Evolutionary conservation across 1,139 yeast genomes (phyloP).

Genomic region (Nakaseomyces uthaithaninus): DNA sequence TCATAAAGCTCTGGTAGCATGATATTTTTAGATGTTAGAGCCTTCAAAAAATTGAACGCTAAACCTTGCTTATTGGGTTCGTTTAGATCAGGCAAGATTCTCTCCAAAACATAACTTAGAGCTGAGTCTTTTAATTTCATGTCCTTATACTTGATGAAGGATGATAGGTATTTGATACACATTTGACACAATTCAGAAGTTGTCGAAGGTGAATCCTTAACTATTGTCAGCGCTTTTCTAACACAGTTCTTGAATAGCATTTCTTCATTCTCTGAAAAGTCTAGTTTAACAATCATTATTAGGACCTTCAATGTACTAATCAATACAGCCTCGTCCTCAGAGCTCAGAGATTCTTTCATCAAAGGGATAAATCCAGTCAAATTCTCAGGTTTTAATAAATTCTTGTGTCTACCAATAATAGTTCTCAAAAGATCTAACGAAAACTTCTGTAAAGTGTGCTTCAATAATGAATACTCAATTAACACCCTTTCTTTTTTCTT

Average conservation of each 20-base stretch:
- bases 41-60: constrained; percentile 74
- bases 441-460: constrained; percentile 61
- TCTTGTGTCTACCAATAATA: constrained; percentile 54
- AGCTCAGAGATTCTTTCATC: constrained; percentile 49
- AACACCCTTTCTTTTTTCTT: constrained; percentile 50
- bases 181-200: constrained; percentile 78
- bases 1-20: constrained; percentile 87
- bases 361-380: constrained; percentile 71
- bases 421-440: constrained; percentile 71
- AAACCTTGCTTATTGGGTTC: constrained; percentile 86
- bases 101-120: constrained; percentile 63
- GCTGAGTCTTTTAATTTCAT: constrained; percentile 64
- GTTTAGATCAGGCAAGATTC: constrained; percentile 79
- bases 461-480: constrained; percentile 43
- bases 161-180: constrained; percentile 64
- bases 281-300: constrained; percentile 51
- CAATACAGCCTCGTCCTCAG: constrained; percentile 69
- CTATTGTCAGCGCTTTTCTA: constrained; percentile 53
- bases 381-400: constrained; percentile 50
- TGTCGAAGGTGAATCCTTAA: constrained; percentile 72
- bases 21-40: constrained; percentile 64
- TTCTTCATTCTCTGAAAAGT: constrained; percentile 50
- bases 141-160: constrained; percentile 63
- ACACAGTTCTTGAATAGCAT: constrained; percentile 51
- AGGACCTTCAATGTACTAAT: constrained; percentile 61